Evolutionary conservation across 2,329 filamentous ascomycete species (phyloP), one percentile per base, ranked within the genome.

Genomic region (Aplosporella prunicola): DNA sequence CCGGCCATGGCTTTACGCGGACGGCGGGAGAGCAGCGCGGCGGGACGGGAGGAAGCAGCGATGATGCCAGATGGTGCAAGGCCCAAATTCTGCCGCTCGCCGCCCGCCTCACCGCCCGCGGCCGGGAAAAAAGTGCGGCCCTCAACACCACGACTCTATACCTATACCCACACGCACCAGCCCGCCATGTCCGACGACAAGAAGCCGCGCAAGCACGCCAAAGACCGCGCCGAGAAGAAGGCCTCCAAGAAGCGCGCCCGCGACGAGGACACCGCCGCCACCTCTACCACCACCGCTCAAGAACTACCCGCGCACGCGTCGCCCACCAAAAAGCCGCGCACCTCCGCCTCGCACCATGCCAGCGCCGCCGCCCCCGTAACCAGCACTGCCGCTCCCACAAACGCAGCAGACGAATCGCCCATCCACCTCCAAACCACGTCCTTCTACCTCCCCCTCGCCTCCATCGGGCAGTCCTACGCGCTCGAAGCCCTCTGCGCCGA

Each of bases 351-450:
- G 23, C 18, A n/a, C 25, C 6, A 29, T 14, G 16, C 10, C 20
- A 17, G 10, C 15, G 15, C 29, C 5, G 9, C 22, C 15, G 8
- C 35, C 5, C 17, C 32, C 8, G 20, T 23, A 14, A n/a, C 23
- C 11, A 27, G 10, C 9, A 11, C 20, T 11, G 17, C 16, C n/a
- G 20, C 27, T 13, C 20, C 15, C n/a, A 3, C 15, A 18, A 33
- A 8, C 27, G 11, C 26, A 13, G 17, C 13, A 27, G 8, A 17
- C 18, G 20, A 26, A 10, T 40, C 41, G 17, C 47, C 88, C 11
- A 89, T 93, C 62, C 78, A 78, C 56, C 74, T 77, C 18, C 80
- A 89, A 52, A 86, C 81, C 15, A 74, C 85, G 27, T 88, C 88
- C 2, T 74, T 94, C 49, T 88, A 84, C 62, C 72, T 88, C 45